A percentile compares a stretch with the other conserved stretches of the same genome.
Evolutionary conservation across 2,329 filamentous ascomycete species (phyloP).

Genomic region (Taxawa tesnikishii): DNA sequence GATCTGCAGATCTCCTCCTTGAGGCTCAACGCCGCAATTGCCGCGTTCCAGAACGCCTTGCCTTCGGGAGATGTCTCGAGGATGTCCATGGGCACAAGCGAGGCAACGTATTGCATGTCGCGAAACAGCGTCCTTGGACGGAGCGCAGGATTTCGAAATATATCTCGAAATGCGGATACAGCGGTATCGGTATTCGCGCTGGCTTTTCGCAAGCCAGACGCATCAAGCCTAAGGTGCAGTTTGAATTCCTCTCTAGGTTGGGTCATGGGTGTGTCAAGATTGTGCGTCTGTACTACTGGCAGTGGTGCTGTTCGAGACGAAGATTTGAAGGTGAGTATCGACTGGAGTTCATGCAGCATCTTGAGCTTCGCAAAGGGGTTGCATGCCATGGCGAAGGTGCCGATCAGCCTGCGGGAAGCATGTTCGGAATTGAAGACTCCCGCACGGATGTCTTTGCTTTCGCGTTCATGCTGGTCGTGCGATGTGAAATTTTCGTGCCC

Average conservation of each 20-base stretch:
- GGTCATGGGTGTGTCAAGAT: too few species aligned
- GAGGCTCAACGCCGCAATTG: conserved; percentile 72
- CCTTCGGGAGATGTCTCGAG: conserved; percentile 44
- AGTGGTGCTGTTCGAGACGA: too few species aligned
- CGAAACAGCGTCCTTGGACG: conserved; percentile 35
- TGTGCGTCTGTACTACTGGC: too few species aligned
- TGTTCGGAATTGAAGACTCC: conserved; percentile 45
- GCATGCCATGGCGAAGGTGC: conserved; percentile 78
- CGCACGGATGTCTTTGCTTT: too few species aligned
- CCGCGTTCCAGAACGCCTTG: conserved; percentile 84
- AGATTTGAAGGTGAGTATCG: conserved; percentile 40
- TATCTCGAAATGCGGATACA: conserved; percentile 14
- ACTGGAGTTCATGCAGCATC: conserved; percentile 70
- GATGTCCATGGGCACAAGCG: conserved; percentile 45
- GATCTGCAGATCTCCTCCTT: conserved; percentile 80
- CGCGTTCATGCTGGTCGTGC: too few species aligned
- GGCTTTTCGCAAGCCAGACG: not conserved
- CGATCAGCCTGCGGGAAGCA: conserved; percentile 67
- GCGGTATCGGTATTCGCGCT: conserved; percentile 2
- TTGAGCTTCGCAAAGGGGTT: conserved; percentile 81
- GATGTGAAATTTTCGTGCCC: too few species aligned
- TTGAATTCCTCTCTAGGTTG: too few species aligned
- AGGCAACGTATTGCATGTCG: conserved; percentile 44
- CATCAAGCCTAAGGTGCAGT: conserved; percentile 4
- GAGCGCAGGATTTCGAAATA: conserved; percentile 32